phyloP scores from a whole-genome alignment of 176 grass and related monocot species.

The Oryza australiensis region DNA sequence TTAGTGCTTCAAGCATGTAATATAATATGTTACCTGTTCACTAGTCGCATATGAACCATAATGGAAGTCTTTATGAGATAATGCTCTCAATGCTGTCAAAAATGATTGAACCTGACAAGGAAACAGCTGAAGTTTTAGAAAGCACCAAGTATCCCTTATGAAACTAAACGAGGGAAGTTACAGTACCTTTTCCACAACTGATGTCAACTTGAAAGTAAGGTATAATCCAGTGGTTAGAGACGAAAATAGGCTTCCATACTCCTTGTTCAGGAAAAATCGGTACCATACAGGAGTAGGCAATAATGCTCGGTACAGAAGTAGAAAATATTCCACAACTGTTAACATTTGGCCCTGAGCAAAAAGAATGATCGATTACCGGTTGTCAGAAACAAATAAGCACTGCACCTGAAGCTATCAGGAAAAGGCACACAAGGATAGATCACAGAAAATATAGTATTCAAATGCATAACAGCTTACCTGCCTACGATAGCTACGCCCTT shows the following conservation, averaged over 20 bases:
- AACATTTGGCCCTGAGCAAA: slow-evolving; percentile 84
- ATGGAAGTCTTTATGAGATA: slow-evolving; percentile 86
- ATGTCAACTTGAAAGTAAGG: slow-evolving; percentile 99
- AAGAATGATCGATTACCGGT: not conserved
- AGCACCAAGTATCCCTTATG: not conserved
- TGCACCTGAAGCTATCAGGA: not conserved
- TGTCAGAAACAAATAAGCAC: slow-evolving; percentile 6
- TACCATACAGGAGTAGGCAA: slow-evolving; percentile 96
- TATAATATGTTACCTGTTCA: slow-evolving; percentile 72
- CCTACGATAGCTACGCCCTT: slow-evolving; percentile 79
- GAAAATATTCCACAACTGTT: slow-evolving; percentile 94
- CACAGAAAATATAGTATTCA: slow-evolving; percentile 4
- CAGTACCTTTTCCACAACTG: slow-evolving; percentile 93
- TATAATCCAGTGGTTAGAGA: slow-evolving; percentile 95
- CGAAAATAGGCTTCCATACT: slow-evolving; percentile 98
- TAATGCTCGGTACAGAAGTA: slow-evolving; percentile 92
- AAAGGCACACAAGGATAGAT: slow-evolving; percentile 20
- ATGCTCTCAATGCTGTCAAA: slow-evolving; percentile 83
- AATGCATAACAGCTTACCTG: slow-evolving; percentile 55
- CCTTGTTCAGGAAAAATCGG: slow-evolving; percentile 98
- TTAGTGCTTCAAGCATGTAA: slow-evolving; percentile 12
- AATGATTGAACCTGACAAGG: slow-evolving; percentile 87
- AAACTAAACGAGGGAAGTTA: slow-evolving; percentile 15
- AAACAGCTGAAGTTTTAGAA: slow-evolving; percentile 13
- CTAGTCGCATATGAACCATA: slow-evolving; percentile 87